Base-by-base conservation (phyloP, 2,329 filamentous ascomycete species). In the Ilyonectria destructans region DNA sequence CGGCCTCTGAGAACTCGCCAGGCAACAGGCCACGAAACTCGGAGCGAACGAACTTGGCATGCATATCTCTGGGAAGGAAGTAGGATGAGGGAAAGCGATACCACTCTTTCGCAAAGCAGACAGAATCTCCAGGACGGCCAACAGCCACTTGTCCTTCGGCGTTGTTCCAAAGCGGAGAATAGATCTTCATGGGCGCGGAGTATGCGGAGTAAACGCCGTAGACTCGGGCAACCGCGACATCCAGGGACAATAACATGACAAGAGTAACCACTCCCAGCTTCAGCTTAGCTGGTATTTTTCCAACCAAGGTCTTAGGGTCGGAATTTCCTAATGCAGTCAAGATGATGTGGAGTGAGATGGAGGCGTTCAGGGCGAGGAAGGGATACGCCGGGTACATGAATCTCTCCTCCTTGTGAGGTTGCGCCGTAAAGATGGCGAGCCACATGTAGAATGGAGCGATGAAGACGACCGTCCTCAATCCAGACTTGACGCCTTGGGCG, bases 321-420 rank as follows among this genome's bases (percentile, higher is more conserved):
- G 88, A 87, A 23, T 90, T 91, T 19, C 95, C 94, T 55, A 97
- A 82, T 43, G 92, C 91, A 13, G 90, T 86, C 17, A 98, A 86
- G 2, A 97, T 77, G 65, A 97, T 92, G 79, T 98, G 95, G 40
- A 97, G 84, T 4, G 93, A 89, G 60, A 98, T 88, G 9, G 96
- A 93, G 3, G 95, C 95, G 76, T 97, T 98, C 40, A 99, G 86
- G 0, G 93, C 92, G 43, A 99, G 86, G 70, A 96, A 94, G 1
- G 96, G 96, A 77, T 99, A 99, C 2, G 90, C 93, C 0, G 96
- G 96, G 77, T 97, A 99, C 95, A 99, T 98, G 84, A 99, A 99
- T 7, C 96, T 88, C 82, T 99, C 96, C 80, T 99, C 96, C 78
- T 99, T 99, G 83, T 99, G 96, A 17, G 96, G 94, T 79, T 99